Evolutionary conservation across 2,329 filamentous ascomycete genomes (phyloP).

Genomic region (Dendrostoma leiphaemia): DNA sequence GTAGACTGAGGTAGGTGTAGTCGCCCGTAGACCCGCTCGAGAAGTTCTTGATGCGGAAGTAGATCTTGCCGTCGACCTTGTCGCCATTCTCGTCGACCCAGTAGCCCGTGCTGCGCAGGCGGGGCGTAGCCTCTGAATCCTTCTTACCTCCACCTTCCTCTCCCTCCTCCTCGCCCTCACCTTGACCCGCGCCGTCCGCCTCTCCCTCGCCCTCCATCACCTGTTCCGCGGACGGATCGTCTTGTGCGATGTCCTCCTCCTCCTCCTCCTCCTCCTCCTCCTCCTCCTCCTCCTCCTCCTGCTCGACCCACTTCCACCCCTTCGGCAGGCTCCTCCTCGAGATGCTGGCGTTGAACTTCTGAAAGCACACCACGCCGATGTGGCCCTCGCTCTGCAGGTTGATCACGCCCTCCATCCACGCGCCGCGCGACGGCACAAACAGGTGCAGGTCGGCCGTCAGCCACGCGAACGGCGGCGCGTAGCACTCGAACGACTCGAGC

Average conservation of each 20-base stretch:
- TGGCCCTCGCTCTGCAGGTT: conserved; percentile 88
- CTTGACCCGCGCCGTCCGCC: conserved; percentile 30
- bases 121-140: conserved; percentile 52
- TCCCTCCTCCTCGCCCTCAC: conserved; percentile 27
- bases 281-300: conserved; percentile 41
- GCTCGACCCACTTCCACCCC: conserved; percentile 77
- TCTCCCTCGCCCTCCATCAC: conserved; percentile 21
- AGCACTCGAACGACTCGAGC: conserved; percentile 68
- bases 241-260: conserved; percentile 23
- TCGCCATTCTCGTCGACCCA: conserved; percentile 73
- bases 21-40: conserved; percentile 74
- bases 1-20: conserved; percentile 78
- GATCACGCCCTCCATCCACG: conserved; percentile 74
- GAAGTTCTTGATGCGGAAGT: conserved; percentile 80
- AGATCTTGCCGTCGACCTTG: conserved; percentile 67
- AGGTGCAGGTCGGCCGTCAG: conserved; percentile 83
- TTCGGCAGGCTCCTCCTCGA: conserved; percentile 72
- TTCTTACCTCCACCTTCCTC: conserved; percentile 51
- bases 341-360: conserved; percentile 88
- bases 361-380: conserved; percentile 84
- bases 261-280: conserved; percentile 16
- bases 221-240: conserved; percentile 23
- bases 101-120: conserved; percentile 61
- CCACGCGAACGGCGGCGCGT: conserved; percentile 83
- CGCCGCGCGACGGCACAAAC: conserved; percentile 72